Conservation (phyloP, 805 yeast genomes). For the Zygotorulaspora sp. region DNA sequence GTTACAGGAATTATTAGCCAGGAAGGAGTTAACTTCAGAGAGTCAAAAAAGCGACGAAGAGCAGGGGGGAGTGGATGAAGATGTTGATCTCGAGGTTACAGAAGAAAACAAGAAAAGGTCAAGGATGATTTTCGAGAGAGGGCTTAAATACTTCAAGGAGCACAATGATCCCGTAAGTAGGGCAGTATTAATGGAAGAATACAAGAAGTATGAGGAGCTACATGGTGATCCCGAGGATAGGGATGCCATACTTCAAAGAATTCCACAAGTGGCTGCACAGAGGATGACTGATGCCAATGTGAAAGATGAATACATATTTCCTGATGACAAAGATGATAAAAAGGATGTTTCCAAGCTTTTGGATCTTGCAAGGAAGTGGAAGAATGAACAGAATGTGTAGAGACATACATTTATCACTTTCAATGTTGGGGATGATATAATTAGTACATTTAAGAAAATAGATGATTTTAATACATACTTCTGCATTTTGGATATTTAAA, state of each 20-base stretch:
- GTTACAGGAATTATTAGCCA: constrained; percentile 5
- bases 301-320: constrained; percentile 64
- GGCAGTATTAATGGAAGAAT: constrained; percentile 52
- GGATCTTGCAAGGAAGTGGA: constrained; percentile 50
- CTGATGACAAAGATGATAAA: constrained; percentile 45
- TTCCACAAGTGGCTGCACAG: constrained; percentile 50
- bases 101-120: constrained; percentile 49
- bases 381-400: constrained; percentile 23
- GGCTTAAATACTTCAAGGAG: constrained; percentile 42
- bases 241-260: constrained; percentile 39
- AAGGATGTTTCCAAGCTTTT: constrained; percentile 36
- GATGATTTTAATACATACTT: constrained; percentile 11
- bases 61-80: constrained; percentile 38
- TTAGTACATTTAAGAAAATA: constrained; percentile 7
- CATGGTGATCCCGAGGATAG: constrained; percentile 50
- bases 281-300: constrained; percentile 41
- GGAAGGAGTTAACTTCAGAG: constrained; percentile 16
- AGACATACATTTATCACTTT: no score
- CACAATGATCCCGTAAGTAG: constrained; percentile 41
- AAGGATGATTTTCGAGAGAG: constrained; percentile 54
- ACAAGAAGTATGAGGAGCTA: constrained; percentile 56
- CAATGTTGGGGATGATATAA: no score
- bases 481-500: constrained; percentile 18
- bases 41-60: constrained; percentile 11
- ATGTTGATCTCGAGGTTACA: constrained; percentile 47